Conservation (phyloP, 2,329 filamentous ascomycete species). For the Fusarium drepaniforme region DNA sequence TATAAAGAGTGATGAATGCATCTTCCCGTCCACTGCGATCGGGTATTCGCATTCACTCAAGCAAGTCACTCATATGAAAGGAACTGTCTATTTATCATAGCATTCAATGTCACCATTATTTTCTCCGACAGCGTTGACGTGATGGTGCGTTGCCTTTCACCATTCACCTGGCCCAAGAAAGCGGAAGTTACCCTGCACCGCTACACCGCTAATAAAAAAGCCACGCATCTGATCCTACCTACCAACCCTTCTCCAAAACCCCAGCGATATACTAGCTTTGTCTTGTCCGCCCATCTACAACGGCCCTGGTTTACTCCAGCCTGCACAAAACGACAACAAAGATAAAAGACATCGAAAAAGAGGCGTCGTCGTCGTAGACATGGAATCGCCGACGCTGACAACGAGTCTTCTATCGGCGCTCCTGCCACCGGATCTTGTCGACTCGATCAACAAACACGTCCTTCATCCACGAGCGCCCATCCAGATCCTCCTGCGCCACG, state of each 20-base stretch:
- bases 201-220: constrained; percentile 3
- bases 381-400: constrained; percentile 48
- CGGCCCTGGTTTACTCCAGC: not conserved
- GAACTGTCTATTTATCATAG: not conserved
- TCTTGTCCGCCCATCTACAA: not conserved
- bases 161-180: not conserved
- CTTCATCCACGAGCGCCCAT: constrained; percentile 60
- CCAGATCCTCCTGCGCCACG: constrained; percentile 54
- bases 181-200: constrained; percentile 2
- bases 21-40: not conserved
- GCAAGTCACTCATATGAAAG: not conserved
- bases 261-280: not conserved
- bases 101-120: not conserved
- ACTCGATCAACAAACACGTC: constrained; percentile 60
- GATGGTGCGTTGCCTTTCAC: not conserved
- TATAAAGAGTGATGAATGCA: not conserved
- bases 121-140: not conserved
- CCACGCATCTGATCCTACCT: not conserved
- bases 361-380: constrained; percentile 17
- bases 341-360: not conserved
- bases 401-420: constrained; percentile 54
- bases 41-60: not conserved
- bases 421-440: constrained; percentile 59
- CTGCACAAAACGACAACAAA: not conserved
- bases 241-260: constrained; percentile 1